Percentiles rank a stretch among this genome's conserved stretches.
Evolutionary conservation across 1,139 yeast species (phyloP).

Genomic region (Meyerozyma elateridarum): DNA sequence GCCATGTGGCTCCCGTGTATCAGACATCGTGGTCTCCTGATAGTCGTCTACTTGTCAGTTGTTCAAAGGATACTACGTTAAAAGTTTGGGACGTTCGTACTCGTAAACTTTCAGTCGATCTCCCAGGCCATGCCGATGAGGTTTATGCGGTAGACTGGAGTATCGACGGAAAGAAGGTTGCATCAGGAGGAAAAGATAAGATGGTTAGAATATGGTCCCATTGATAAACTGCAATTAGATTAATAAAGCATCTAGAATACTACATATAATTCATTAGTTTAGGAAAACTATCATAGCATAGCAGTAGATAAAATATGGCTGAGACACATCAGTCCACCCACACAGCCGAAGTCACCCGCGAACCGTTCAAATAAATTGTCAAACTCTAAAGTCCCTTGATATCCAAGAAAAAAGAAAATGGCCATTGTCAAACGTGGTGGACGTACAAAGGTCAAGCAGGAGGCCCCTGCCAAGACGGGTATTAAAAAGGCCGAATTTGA

Average conservation of each 20-base stretch:
- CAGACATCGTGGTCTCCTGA: slow-evolving; percentile 99
- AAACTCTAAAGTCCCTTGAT: too few relatives aligned
- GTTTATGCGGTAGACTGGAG: slow-evolving; percentile 99
- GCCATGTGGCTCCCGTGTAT: slow-evolving; percentile 97
- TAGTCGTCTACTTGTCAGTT: slow-evolving; percentile 82
- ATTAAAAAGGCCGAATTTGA: slow-evolving; percentile 94
- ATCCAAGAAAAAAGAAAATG: too few relatives aligned
- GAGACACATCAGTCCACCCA: slow-evolving; percentile 3
- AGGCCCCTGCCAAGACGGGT: slow-evolving; percentile 54
- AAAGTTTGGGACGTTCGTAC: slow-evolving; percentile 96
- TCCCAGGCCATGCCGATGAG: slow-evolving; percentile 95
- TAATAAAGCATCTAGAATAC: too few relatives aligned
- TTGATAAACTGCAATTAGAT: too few relatives aligned
- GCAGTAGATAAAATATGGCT: too few relatives aligned
- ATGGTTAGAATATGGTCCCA: slow-evolving; percentile 92
- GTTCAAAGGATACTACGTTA: slow-evolving; percentile 94
- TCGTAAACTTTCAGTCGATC: slow-evolving; percentile 75
- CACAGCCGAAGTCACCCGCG: slow-evolving; percentile 4
- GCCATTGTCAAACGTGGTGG: slow-evolving; percentile 76
- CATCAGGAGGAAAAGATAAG: slow-evolving; percentile 96
- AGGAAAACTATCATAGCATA: too few relatives aligned
- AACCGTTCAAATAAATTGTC: too few relatives aligned
- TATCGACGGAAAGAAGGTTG: slow-evolving; percentile 86
- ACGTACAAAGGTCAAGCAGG: slow-evolving; percentile 54
- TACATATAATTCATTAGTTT: too few relatives aligned